Percentiles rank a stretch among this genome's conserved stretches.
These are phyloP conservation scores for Scytalidium sp. DNA, from an alignment of 2,329 filamentous ascomycete species.

Conservation along the genomic window DNA sequence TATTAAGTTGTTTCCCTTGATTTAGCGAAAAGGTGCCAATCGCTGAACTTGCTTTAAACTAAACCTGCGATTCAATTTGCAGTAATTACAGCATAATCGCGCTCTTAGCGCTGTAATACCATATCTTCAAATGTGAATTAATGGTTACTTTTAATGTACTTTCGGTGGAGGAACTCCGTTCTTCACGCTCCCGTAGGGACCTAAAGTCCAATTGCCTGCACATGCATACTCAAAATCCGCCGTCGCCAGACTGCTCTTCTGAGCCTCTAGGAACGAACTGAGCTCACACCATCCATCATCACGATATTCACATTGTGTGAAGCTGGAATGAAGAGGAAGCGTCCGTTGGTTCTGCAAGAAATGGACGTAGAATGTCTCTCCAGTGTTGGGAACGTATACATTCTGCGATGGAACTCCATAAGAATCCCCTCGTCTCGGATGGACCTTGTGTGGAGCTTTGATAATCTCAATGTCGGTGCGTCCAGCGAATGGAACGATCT, in stretches of 20 bases:
- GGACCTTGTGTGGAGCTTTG: slow-evolving; percentile 61
- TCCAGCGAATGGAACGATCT: slow-evolving; percentile 70
- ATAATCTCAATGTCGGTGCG: slow-evolving; percentile 74
- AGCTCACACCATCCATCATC: slow-evolving; percentile 78
- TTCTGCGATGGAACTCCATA: slow-evolving; percentile 51
- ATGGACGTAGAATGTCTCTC: slow-evolving; percentile 66
- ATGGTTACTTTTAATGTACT: too few species aligned
- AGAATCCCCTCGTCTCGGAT: too few species aligned
- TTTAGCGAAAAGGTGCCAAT: too few species aligned
- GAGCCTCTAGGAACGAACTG: slow-evolving; percentile 61
- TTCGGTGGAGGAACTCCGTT: slow-evolving; percentile 51
- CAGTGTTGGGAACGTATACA: slow-evolving; percentile 33
- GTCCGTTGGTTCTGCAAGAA: slow-evolving; percentile 75
- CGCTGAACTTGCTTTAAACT: too few species aligned
- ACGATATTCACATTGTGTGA: slow-evolving; percentile 57
- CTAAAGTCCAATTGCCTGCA: slow-evolving; percentile 52
- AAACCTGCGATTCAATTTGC: too few species aligned
- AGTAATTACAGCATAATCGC: too few species aligned
- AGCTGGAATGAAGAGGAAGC: slow-evolving; percentile 63
- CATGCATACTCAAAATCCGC: slow-evolving; percentile 66
- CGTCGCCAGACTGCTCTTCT: slow-evolving; percentile 53
- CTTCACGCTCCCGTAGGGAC: slow-evolving; percentile 44
- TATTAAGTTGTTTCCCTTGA: too few species aligned
- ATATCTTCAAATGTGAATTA: too few species aligned
- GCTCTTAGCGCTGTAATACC: too few species aligned